Percentiles rank a stretch among this genome's conserved stretches.
Evolutionary conservation across 2,329 filamentous ascomycete genomes (phyloP).

Genomic region (Monilinia polystroma): DNA sequence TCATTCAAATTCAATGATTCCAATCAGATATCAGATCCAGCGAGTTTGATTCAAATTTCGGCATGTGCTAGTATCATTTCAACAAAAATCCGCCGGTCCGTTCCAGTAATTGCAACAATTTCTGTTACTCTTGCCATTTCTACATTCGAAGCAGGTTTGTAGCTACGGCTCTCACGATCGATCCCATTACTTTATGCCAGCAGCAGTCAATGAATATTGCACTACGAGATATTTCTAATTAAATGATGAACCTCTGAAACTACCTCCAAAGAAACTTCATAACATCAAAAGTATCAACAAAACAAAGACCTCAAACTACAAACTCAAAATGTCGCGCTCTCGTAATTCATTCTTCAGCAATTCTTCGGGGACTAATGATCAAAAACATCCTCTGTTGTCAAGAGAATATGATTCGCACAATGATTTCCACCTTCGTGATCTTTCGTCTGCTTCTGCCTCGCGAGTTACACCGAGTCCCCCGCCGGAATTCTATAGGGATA

Average conservation of each 20-base stretch:
- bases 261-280: background rate
- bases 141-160: background rate
- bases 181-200: background rate
- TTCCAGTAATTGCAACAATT: background rate
- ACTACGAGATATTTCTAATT: background rate
- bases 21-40: background rate
- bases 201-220: background rate
- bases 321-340: conserved; percentile 18
- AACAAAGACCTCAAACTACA: background rate
- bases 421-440: conserved; percentile 17
- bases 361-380: conserved; percentile 9
- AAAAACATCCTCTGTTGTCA: conserved; percentile 16
- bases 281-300: background rate
- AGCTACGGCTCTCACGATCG: background rate
- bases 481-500: conserved; percentile 17
- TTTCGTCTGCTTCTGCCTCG: conserved; percentile 15
- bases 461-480: conserved; percentile 15
- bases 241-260: background rate
- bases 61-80: conserved; percentile 7
- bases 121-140: background rate
- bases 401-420: background rate
- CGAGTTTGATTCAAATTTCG: background rate
- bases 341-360: conserved; percentile 15
- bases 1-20: background rate
- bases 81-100: background rate